Evolutionary conservation across 2,329 filamentous ascomycete species (phyloP), one percentile per base, ranked within the genome.

Genomic region (Dendrostoma leiphaemia): DNA sequence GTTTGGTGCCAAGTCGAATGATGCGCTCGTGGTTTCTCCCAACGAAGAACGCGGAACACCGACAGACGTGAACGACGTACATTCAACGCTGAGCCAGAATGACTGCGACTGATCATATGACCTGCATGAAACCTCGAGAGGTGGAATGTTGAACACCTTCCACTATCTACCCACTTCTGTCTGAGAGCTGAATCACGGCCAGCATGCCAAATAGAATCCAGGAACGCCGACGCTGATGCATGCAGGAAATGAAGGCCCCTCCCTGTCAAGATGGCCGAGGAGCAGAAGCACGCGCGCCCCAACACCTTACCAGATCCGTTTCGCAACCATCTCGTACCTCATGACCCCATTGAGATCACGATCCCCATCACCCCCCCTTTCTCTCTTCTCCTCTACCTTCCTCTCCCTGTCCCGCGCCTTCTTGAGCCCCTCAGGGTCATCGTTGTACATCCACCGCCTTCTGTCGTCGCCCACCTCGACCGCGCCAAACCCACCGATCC

Each of bases 311-410:
- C 94, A 99, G 63, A 99, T 99, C 67, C 94, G 82, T 79, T 97
- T 97, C 0, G 91, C 90, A 63, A 91, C 87, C 94, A 97, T 97
- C 67, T 91, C 91, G 74, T 97, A 99, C 63, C 94, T 80, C 62
- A 79, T 84, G 59, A 85, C 90, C 67, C 74, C 84, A 65, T 79
- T 88, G 71, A 84, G 83, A 67, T 82, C 84, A 49, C 82, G 80
- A 52, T 79, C 79, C 49, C 74, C 74, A 21, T 55, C 48, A 6
- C 48, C 48, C 32, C 78, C 73, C 58, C 75, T 75, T 31, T 71
- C 74, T 23, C 78, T 79, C 61, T 81, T 85, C 60, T 84, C 82
- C 58, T 81, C 82, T 6, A 79, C 81, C 62, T 82, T 76, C 64
- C 83, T 82, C 57, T 86, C 85, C 59, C 85, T 84, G 56, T 86